Evolutionary conservation across 179 eudicot species (phyloP).

Genomic region (Vitellaria paradoxa): DNA sequence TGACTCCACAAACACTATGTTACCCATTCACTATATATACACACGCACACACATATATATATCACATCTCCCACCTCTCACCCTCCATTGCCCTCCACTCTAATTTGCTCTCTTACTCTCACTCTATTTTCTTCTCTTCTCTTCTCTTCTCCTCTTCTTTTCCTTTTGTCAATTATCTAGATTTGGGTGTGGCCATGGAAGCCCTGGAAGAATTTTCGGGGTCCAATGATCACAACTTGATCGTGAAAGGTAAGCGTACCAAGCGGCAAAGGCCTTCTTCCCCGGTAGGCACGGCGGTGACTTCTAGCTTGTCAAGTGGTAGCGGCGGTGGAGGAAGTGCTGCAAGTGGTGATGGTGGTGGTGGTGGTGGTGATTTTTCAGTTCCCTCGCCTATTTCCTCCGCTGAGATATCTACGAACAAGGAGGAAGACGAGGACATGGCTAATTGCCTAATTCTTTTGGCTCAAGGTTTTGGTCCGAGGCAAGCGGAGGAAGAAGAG

Average conservation of each 20-base stretch:
- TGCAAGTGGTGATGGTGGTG: background rate
- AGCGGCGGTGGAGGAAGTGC: too few relatives aligned
- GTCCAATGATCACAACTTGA: slow-evolving; percentile 21
- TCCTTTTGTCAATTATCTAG: background rate
- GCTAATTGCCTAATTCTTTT: slow-evolving; percentile 64
- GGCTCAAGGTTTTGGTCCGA: slow-evolving; percentile 37
- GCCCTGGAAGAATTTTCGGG: slow-evolving; percentile 22
- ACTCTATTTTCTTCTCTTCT: background rate
- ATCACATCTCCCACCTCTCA: background rate
- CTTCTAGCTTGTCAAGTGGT: slow-evolving; percentile 9
- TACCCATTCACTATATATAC: slow-evolving; percentile 17
- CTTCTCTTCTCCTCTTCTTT: background rate
- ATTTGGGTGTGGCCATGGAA: slow-evolving; percentile 1
- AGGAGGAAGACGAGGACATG: slow-evolving; percentile 67
- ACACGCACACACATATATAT: slow-evolving; percentile 11
- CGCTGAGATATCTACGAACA: slow-evolving; percentile 13
- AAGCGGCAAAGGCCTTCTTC: slow-evolving; percentile 57
- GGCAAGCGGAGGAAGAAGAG: background rate
- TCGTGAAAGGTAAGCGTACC: slow-evolving; percentile 62
- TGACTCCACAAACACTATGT: slow-evolving; percentile 5
- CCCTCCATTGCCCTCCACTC: background rate
- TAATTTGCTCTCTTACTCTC: background rate
- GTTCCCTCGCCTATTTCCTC: slow-evolving; percentile 20
- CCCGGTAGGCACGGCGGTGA: slow-evolving; percentile 25
- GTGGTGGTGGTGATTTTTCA: background rate